Evolutionary conservation across 176 grass and related monocot genomes (phyloP), one percentile per base, ranked within the genome.

Genomic region (Phoenix dactylifera): DNA sequence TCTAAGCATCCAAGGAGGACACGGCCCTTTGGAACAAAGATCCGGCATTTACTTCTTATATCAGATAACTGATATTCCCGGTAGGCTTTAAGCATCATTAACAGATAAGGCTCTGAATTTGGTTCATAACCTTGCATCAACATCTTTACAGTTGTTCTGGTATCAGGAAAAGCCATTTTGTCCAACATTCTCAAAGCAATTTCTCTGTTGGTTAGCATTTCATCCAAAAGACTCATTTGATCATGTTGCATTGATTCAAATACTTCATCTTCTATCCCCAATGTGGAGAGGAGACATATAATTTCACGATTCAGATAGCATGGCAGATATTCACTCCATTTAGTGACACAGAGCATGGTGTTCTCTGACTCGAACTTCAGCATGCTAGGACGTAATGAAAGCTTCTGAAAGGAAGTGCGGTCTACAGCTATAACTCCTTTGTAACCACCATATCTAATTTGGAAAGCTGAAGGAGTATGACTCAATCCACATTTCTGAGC

Each of bases 1-100:
- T 97, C 93, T 70, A 97, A 83, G 69, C 87, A 97, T 76, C 84
- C 87, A 60, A 97, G 30, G 59, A 90, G 88, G 88, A 97, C 84
- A 72, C 87, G 82, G 15, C 86, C 93, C 75, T 84, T 97, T 4
- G 74, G 93, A 18, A 92, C 93, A 80, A 82, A 64, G 63, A 97
- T 92, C 60, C 83, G 85, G 60, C 78, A 92, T 76, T 66, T 88
- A 54, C 74, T 88, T 77, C 76, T 79, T 67, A 92, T 88, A 58
- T 97, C 93, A 14, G 58, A 64, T 62, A 92, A 76, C 73, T 89
- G 89, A 63, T 80, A 88, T 24, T 76, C 70, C 20, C 71, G 82
- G 68, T 88, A 79, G 16, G 93, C 84, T 64, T 83, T 91, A 64
- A 92, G 81, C 71, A 97, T 67, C 93, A 92, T 92, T 24, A 51